Evolutionary conservation across 1,139 yeast genomes (phyloP).

Genomic region (Taiozyma sp.): DNA sequence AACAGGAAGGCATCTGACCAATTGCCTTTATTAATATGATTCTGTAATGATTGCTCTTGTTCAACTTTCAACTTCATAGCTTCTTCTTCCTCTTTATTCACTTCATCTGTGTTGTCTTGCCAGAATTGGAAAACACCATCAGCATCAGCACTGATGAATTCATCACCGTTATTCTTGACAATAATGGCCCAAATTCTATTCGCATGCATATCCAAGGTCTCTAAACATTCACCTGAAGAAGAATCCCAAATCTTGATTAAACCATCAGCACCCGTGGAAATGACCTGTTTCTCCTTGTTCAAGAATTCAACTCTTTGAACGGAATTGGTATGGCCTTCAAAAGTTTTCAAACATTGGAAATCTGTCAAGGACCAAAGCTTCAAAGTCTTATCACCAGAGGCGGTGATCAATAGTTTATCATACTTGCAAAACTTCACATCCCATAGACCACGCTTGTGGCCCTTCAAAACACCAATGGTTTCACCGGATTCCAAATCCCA

Average conservation of each 20-base stretch:
- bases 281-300: slow-evolving; percentile 60
- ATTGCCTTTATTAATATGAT: slow-evolving; percentile 62
- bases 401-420: slow-evolving; percentile 72
- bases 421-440: slow-evolving; percentile 76
- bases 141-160: slow-evolving; percentile 84
- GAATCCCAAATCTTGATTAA: slow-evolving; percentile 86
- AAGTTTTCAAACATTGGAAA: slow-evolving; percentile 69
- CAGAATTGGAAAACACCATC: slow-evolving; percentile 89
- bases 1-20: slow-evolving; percentile 87
- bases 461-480: slow-evolving; percentile 73
- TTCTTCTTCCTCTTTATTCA: slow-evolving; percentile 41
- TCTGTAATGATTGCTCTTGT: slow-evolving; percentile 79
- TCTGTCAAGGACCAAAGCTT: slow-evolving; percentile 85
- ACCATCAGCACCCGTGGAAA: slow-evolving; percentile 93
- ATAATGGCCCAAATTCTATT: slow-evolving; percentile 93
- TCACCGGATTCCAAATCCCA: slow-evolving; percentile 87
- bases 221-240: slow-evolving; percentile 67
- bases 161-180: slow-evolving; percentile 57
- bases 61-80: slow-evolving; percentile 59
- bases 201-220: slow-evolving; percentile 85
- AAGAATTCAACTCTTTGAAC: slow-evolving; percentile 77
- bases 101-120: slow-evolving; percentile 81
- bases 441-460: slow-evolving; percentile 95
- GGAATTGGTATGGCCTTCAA: slow-evolving; percentile 93
- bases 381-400: slow-evolving; percentile 86